Conservation (phyloP, 331 rosid genomes). For the Quercus phellos region DNA sequence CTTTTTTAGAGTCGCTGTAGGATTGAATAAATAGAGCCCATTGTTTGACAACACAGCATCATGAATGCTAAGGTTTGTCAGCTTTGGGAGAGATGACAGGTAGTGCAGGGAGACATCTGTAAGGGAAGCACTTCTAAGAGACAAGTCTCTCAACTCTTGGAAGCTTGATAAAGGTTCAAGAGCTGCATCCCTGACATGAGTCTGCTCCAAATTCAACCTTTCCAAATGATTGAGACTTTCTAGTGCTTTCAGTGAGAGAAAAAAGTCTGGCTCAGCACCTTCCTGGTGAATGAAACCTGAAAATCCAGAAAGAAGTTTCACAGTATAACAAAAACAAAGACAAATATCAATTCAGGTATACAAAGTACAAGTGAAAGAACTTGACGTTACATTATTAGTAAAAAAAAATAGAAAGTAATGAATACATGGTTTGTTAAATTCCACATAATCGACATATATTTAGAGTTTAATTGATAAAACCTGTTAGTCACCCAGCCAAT, state of each 20-base stretch:
- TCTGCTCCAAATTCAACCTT: slow-evolving; percentile 64
- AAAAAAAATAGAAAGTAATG: neutral
- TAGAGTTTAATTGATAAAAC: slow-evolving; percentile 6
- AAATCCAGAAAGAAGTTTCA: slow-evolving; percentile 8
- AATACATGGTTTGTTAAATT: slow-evolving; percentile 2
- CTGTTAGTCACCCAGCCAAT: neutral
- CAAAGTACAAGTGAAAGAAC: neutral
- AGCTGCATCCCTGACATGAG: slow-evolving; percentile 54
- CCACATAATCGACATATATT: neutral
- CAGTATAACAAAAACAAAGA: neutral
- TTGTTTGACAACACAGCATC: slow-evolving; percentile 71
- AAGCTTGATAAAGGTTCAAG: slow-evolving; percentile 55
- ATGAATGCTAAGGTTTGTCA: slow-evolving; percentile 49
- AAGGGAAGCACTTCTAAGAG: slow-evolving; percentile 53
- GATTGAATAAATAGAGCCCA: slow-evolving; percentile 54
- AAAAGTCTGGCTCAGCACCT: slow-evolving; percentile 11
- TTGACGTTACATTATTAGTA: neutral
- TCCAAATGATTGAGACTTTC: slow-evolving; percentile 56
- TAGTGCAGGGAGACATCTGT: slow-evolving; percentile 55
- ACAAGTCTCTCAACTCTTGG: slow-evolving; percentile 47
- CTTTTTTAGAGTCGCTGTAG: slow-evolving; percentile 49
- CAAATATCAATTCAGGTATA: neutral
- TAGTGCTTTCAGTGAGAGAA: slow-evolving; percentile 49
- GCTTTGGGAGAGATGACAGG: slow-evolving; percentile 59
- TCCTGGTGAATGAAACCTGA: slow-evolving; percentile 53